Base-by-base conservation (phyloP, 768 basidiomycete genomes). In the Gautieria morchelliformis region DNA sequence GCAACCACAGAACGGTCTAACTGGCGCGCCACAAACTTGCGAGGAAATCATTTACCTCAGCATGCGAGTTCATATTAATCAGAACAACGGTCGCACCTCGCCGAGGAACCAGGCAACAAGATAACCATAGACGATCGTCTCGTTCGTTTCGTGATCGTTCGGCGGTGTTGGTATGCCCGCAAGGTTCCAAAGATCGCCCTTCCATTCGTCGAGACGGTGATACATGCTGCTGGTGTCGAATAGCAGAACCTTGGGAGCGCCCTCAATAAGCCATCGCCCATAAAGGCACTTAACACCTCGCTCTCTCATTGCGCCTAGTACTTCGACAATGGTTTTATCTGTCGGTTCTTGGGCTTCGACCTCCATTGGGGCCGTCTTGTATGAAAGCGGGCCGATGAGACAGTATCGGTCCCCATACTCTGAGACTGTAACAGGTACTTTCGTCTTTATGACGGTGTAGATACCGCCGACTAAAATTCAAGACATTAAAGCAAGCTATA, bases 61-160 rank as follows among this genome's bases (percentile, higher is more conserved):
- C 15, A 37, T 10, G 46, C 20, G 15, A 47, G 6, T 19, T 49
- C 20, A 54, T 24, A 59, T 51, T 39, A 10, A 53, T 49, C 35
- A 44, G 46, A 42, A 20, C 3, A 42, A 46, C 7, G n/a, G 24
- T 24, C 54, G 61, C 59, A 92, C 93, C 76, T 99, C 95, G 64
- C 95, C 95, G n/a, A 99, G 79, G 78, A 99, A 98, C 95, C 96
- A 99, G 6, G 95, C 93, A 53, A 95, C 89, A 61, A 99, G 84
- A 70, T 99, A 99, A 14, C 95, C 95, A 72, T 98, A 94, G 55
- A 97, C 77, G 69, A 99, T 93, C 22, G 94, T 87, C 68, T 99
- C 95, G 77, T 99, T 99, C 22, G 96, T 99, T 71, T 99, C 95
- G 67, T 89, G 86, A 70, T 99, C 95, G 64, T 90, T 90, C 1